Percentiles rank a stretch among this genome's conserved stretches.
Evolutionary conservation across 2,329 filamentous ascomycete species (phyloP).

Genomic region (Aspergillus jensenii): DNA sequence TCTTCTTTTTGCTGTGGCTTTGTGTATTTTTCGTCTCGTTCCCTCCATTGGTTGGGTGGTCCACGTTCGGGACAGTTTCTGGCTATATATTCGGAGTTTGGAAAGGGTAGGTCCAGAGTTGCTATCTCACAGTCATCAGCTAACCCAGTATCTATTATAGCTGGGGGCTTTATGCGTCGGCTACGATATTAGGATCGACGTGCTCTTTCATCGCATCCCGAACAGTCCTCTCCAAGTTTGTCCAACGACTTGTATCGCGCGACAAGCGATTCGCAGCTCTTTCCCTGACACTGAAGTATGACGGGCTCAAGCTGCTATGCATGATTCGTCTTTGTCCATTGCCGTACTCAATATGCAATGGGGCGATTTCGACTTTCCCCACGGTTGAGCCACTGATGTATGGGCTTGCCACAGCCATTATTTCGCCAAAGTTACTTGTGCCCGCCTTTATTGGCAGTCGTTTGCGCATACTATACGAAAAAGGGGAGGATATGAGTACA

Average conservation of each 20-base stretch:
- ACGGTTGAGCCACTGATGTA: conserved; percentile 77
- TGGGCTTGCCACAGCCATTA: conserved; percentile 76
- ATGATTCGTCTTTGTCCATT: conserved; percentile 92
- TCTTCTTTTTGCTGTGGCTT: conserved; percentile 73
- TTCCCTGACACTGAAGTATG: conserved; percentile 81
- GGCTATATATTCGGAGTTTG: conserved; percentile 73
- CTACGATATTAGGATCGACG: conserved; percentile 75
- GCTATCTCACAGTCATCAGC: background rate
- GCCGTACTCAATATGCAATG: conserved; percentile 91
- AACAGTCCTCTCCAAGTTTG: conserved; percentile 74
- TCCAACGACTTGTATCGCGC: conserved; percentile 74
- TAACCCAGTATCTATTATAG: conserved; percentile 46
- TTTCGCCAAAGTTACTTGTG: conserved; percentile 83
- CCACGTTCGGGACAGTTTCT: conserved; percentile 68
- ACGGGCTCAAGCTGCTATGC: conserved; percentile 82
- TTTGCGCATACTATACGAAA: conserved; percentile 78
- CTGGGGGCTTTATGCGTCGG: conserved; percentile 79
- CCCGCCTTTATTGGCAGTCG: conserved; percentile 89
- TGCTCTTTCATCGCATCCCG: conserved; percentile 78
- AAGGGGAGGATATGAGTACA: conserved; percentile 76
- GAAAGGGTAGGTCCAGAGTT: conserved; percentile 60
- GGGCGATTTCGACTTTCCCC: conserved; percentile 89
- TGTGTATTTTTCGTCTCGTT: conserved; percentile 76
- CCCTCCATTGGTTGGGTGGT: conserved; percentile 85
- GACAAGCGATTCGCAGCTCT: conserved; percentile 89